Evolutionary conservation across 768 basidiomycete genomes (phyloP).

Genomic region (Bullera alba): DNA sequence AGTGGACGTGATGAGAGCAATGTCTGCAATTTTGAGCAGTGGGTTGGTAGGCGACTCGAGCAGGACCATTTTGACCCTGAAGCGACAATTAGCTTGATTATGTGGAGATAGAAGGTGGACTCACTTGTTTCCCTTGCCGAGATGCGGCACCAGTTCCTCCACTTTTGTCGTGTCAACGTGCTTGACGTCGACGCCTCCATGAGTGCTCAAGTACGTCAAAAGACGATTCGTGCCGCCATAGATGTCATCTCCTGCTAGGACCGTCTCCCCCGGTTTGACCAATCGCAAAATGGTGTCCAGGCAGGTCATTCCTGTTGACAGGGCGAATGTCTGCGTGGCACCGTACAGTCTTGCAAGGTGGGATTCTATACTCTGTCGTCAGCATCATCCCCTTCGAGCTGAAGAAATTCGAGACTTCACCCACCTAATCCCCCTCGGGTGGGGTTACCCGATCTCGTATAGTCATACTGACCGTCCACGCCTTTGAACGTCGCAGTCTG

Average conservation of each 20-base stretch:
- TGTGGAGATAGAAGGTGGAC: neutral
- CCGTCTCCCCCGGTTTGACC: constrained; percentile 88
- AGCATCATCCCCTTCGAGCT: neutral
- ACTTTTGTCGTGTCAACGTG: constrained; percentile 80
- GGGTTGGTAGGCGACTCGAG: constrained; percentile 98
- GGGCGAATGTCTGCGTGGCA: constrained; percentile 78
- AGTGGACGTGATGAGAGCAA: constrained; percentile 71
- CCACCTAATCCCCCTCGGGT: constrained; percentile 88
- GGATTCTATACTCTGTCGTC: constrained; percentile 61
- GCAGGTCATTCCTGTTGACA: constrained; percentile 97
- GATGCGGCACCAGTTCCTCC: constrained; percentile 27
- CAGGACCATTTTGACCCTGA: constrained; percentile 68
- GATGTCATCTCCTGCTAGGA: constrained; percentile 92
- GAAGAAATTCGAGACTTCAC: constrained; percentile 21
- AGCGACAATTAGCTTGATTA: neutral
- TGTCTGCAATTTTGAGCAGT: constrained; percentile 85
- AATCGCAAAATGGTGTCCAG: constrained; percentile 89
- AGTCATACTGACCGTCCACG: constrained; percentile 74
- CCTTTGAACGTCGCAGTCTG: constrained; percentile 99
- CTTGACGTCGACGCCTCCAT: constrained; percentile 80
- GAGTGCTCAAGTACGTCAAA: constrained; percentile 74
- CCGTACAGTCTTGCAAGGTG: constrained; percentile 96
- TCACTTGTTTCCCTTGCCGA: constrained; percentile 30
- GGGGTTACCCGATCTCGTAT: constrained; percentile 90
- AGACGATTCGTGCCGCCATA: constrained; percentile 98